Percentiles rank a stretch among this genome's conserved stretches.
phyloP scores from a whole-genome alignment of 1,284 basidiomycete species.

The Neolentinus lepideus region DNA sequence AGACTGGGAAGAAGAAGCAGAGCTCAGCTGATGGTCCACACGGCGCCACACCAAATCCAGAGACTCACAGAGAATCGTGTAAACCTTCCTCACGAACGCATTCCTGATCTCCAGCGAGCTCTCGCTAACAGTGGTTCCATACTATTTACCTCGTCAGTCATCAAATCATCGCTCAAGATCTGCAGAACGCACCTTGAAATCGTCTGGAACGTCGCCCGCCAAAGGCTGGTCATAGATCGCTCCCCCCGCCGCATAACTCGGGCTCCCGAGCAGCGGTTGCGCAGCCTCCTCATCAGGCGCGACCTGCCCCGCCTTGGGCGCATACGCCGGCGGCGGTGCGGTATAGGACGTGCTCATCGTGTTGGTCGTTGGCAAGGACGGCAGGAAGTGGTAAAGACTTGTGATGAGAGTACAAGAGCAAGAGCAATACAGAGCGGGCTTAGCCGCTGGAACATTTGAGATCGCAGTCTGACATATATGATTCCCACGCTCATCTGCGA shows the following conservation, averaged over 20 bases:
- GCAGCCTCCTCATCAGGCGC: conserved; percentile 24
- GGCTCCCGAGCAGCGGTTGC: conserved; percentile 42
- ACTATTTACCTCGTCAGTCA: conserved; percentile 33
- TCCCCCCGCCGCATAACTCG: too few relatives aligned
- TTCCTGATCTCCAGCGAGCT: conserved; percentile 63
- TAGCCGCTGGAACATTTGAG: background rate
- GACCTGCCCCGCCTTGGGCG: conserved; percentile 8
- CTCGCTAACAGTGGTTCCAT: conserved; percentile 71
- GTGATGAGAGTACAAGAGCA: background rate
- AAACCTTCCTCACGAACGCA: conserved; percentile 77
- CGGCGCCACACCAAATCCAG: conserved; percentile 1
- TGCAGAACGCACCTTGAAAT: conserved; percentile 63
- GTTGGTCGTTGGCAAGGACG: background rate
- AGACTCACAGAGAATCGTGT: conserved; percentile 68
- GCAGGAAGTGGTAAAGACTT: too few relatives aligned
- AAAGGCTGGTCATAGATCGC: conserved; percentile 67
- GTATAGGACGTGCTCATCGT: conserved; percentile 26
- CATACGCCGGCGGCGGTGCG: conserved; percentile 22
- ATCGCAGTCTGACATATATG: background rate
- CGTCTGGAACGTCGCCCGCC: conserved; percentile 67
- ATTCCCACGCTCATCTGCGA: background rate
- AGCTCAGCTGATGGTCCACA: conserved; percentile 4
- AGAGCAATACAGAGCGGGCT: background rate
- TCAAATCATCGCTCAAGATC: conserved; percentile 5
- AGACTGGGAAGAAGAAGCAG: conserved; percentile 36